Conservation (phyloP, 2,329 filamentous ascomycete species). For the Claviceps africana region DNA sequence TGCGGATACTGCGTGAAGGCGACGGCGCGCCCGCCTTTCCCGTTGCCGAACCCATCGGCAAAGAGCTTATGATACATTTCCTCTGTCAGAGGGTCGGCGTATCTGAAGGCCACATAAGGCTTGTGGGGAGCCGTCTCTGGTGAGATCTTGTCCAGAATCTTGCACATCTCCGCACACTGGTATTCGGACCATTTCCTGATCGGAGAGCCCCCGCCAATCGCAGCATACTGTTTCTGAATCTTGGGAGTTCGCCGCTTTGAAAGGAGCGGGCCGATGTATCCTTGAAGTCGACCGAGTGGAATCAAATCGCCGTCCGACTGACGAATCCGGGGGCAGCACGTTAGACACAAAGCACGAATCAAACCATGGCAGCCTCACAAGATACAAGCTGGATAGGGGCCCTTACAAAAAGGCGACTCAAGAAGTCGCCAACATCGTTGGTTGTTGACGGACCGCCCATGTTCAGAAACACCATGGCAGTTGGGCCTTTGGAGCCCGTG, state of each 20-base stretch:
- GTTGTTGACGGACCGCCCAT: constrained; percentile 92
- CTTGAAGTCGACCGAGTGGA: constrained; percentile 82
- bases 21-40: constrained; percentile 82
- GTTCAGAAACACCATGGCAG: constrained; percentile 97
- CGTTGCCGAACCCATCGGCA: constrained; percentile 78
- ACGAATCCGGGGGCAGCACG: background rate
- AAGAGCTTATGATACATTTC: constrained; percentile 77
- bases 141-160: constrained; percentile 78
- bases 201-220: constrained; percentile 92
- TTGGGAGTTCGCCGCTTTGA: constrained; percentile 81
- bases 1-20: constrained; percentile 98
- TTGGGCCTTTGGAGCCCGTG: constrained; percentile 61
- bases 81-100: constrained; percentile 85
- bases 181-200: constrained; percentile 98
- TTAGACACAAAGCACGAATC: constrained; percentile 3
- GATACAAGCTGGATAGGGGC: background rate
- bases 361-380: background rate
- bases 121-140: constrained; percentile 93
- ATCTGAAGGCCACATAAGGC: constrained; percentile 94
- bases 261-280: constrained; percentile 80
- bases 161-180: constrained; percentile 92
- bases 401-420: constrained; percentile 82
- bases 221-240: constrained; percentile 89
- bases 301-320: constrained; percentile 89
- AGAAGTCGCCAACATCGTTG: constrained; percentile 75